Percentiles rank a stretch among this genome's conserved stretches.
Conservation (phyloP, 306 rosid species). For the Trifolium dubium region DNA sequence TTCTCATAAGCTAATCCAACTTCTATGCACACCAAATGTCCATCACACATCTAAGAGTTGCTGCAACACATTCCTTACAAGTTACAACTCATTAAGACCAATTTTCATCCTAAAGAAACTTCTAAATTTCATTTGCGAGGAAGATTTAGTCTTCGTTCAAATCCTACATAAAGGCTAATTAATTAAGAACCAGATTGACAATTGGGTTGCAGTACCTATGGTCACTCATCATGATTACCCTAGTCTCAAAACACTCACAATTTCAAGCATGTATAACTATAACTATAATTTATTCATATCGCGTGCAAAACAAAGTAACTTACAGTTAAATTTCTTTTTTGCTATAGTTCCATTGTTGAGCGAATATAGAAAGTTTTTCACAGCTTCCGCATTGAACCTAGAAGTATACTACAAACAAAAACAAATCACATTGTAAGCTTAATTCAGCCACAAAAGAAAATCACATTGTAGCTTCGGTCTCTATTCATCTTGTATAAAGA, state of each 20-base stretch:
- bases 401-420: slow-evolving; percentile 54
- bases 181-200: not conserved
- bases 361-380: slow-evolving; percentile 47
- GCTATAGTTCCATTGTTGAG: slow-evolving; percentile 55
- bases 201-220: not conserved
- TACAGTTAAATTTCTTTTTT: slow-evolving; percentile 55
- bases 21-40: not conserved
- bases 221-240: not conserved
- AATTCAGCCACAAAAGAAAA: not conserved
- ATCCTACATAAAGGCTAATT: not conserved
- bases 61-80: slow-evolving; percentile 13
- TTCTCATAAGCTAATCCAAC: not conserved
- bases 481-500: too few species aligned
- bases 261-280: not conserved
- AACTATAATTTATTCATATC: not conserved
- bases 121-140: slow-evolving; percentile 7
- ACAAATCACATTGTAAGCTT: not conserved
- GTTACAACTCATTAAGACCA: slow-evolving; percentile 3
- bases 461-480: too few species aligned
- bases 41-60: slow-evolving; percentile 9
- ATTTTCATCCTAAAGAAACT: slow-evolving; percentile 6
- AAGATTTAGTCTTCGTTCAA: not conserved
- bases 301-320: slow-evolving; percentile 6
- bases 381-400: slow-evolving; percentile 57
- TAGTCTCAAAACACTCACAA: not conserved